Percentiles rank a stretch among this genome's conserved stretches.
phyloP scores from a whole-genome alignment of 1,284 basidiomycete species.

The Volvariella surrecta region DNA sequence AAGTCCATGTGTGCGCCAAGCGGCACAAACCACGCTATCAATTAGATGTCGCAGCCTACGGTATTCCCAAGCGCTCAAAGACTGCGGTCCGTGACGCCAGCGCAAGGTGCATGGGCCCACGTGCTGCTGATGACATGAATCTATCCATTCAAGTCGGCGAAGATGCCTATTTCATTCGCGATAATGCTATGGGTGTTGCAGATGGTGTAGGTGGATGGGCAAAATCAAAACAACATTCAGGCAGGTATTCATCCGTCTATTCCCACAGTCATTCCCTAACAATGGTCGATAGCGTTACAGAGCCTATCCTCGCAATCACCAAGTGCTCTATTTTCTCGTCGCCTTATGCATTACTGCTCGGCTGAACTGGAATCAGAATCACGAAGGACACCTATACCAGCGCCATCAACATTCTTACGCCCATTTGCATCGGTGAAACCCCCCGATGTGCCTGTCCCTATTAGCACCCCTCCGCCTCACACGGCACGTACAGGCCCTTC shows the following conservation, averaged over 20 bases:
- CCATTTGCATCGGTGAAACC: no score
- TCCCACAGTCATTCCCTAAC: slow-evolving; percentile 1
- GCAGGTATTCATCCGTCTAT: slow-evolving; percentile 15
- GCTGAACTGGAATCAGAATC: slow-evolving; percentile 26
- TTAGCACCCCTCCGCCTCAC: slow-evolving; percentile 6
- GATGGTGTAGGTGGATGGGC: slow-evolving; percentile 90
- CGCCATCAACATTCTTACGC: slow-evolving; percentile 12
- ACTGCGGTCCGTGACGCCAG: slow-evolving; percentile 10
- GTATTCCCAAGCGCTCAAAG: slow-evolving; percentile 40
- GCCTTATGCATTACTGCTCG: slow-evolving; percentile 82
- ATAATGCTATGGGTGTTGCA: slow-evolving; percentile 81
- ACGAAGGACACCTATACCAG: slow-evolving; percentile 6
- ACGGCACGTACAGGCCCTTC: slow-evolving; percentile 8
- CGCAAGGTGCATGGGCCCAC: slow-evolving; percentile 10
- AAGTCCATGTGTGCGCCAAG: slow-evolving; percentile 21
- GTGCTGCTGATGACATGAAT: slow-evolving; percentile 13
- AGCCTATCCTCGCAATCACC: slow-evolving; percentile 31
- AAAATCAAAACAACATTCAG: slow-evolving; percentile 22
- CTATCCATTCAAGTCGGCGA: slow-evolving; percentile 74
- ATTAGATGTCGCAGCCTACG: slow-evolving; percentile 68
- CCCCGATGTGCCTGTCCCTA: slow-evolving; percentile 10
- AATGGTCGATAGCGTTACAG: background rate
- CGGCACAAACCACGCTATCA: slow-evolving; percentile 43
- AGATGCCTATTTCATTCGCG: slow-evolving; percentile 78
- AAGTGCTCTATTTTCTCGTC: slow-evolving; percentile 76